Base-by-base conservation (phyloP, 768 basidiomycete species). In the Mycena vitilis region DNA sequence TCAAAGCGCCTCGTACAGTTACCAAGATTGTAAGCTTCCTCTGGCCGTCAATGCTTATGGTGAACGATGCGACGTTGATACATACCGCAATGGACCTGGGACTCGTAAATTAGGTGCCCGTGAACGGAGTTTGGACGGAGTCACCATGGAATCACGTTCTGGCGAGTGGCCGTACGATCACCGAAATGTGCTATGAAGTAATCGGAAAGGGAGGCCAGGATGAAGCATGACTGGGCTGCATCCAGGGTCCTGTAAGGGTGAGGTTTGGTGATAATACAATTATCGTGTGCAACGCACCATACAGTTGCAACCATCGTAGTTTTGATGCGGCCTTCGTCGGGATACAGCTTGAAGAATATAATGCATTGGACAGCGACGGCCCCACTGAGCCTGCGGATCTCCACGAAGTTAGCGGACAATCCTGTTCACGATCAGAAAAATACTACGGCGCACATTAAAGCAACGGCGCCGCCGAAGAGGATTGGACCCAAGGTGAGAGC, bases 291-390 rank as follows among this genome's bases (percentile, higher is more conserved):
- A 3, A 66, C 74, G 13, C 37, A 74, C 76, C 73, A 77, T 22
- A 57, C 63, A 4, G 45, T 38, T 42, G 55, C 63, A 20, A 71
- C 66, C 42, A 68, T 61, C 1, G 37, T 45, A 3, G 49, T 56
- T 47, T 75, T 77, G n/a, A 72, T 45, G 6, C 60, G 15, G 25
- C 36, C 57, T 22, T 77, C 76, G 9, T 74, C 69, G 38, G 73
- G 70, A 58, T 75, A 77, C 1, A 75, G 22, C 56, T 71, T 75
- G 73, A 75, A 77, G 58, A 75, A 77, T 52, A 74, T 65, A 38
- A 75, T 65, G 53, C 75, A 75, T 68, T 77, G 76, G 6, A 74
- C 67, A 0, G 70, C 74, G 40, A 75, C 70, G 45, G 75, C 54
- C 40, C 76, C 76, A 48, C 74, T 74, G 37, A 77, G 70, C 54